Conservation (phyloP, 805 yeast species). For the Cyberlindnera samutprakarnensis region DNA sequence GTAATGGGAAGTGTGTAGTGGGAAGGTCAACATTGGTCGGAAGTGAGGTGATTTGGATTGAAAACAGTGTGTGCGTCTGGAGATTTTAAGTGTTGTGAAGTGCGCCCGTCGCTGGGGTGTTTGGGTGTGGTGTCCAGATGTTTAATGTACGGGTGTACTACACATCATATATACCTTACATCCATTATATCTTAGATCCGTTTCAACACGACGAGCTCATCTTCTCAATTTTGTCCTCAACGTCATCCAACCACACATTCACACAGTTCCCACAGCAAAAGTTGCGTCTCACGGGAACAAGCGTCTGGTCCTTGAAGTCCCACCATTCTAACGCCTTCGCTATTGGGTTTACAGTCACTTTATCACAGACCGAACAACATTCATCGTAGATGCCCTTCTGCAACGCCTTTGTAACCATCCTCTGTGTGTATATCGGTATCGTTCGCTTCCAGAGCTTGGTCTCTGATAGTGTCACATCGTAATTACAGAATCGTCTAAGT, state of each 20-base stretch:
- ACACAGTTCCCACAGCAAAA: conserved; percentile 51
- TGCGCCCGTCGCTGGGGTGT: too few species aligned
- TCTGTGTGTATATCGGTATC: conserved; percentile 39
- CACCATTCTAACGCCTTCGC: conserved; percentile 64
- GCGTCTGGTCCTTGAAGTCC: conserved; percentile 45
- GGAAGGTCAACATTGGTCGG: too few species aligned
- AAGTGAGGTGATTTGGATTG: too few species aligned
- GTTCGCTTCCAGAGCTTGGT: conserved; percentile 44
- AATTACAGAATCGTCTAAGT: conserved; percentile 40
- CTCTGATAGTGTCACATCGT: conserved; percentile 48
- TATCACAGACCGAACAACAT: conserved; percentile 43
- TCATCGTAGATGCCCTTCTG: conserved; percentile 44
- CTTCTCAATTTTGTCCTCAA: conserved; percentile 7
- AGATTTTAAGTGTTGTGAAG: too few species aligned
- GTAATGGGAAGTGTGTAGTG: too few species aligned
- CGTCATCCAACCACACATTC: conserved; percentile 22
- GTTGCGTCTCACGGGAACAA: conserved; percentile 44
- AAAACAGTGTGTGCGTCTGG: too few species aligned
- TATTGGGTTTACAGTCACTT: conserved; percentile 43
- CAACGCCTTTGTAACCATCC: conserved; percentile 42
- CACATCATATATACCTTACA: too few species aligned
- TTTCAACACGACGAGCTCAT: too few species aligned
- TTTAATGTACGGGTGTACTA: too few species aligned
- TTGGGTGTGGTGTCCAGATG: too few species aligned
- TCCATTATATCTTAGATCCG: too few species aligned